Conservation (phyloP, 495 filamentous ascomycete species). For the Aspergillus ostianus region DNA sequence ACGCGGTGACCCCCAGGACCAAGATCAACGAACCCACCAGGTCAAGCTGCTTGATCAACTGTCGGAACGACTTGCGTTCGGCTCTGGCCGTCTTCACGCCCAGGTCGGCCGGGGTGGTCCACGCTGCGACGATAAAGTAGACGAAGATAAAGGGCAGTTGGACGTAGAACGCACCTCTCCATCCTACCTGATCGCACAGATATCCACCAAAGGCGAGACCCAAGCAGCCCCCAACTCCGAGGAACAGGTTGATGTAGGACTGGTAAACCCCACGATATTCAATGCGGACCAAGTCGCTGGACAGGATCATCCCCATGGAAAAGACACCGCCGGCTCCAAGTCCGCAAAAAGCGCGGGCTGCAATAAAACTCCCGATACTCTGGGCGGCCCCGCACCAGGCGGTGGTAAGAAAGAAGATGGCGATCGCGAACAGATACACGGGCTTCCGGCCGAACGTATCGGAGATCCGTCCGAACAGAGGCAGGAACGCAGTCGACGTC, state of each 20-base stretch:
- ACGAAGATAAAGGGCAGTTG: slow-evolving; percentile 65
- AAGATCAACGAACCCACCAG: slow-evolving; percentile 63
- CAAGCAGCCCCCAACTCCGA: slow-evolving; percentile 59
- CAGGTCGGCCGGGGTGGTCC: slow-evolving; percentile 59
- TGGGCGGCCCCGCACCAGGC: slow-evolving; percentile 70
- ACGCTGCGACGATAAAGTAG: slow-evolving; percentile 54
- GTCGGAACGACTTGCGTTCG: slow-evolving; percentile 46
- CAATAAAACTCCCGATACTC: slow-evolving; percentile 70
- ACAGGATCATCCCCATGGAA: slow-evolving; percentile 69
- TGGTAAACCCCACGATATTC: slow-evolving; percentile 74
- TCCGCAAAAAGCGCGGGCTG: slow-evolving; percentile 70
- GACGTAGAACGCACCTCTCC: slow-evolving; percentile 68
- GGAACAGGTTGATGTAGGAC: slow-evolving; percentile 70
- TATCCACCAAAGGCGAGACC: slow-evolving; percentile 72
- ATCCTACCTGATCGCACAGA: slow-evolving; percentile 71
- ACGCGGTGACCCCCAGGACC: slow-evolving; percentile 59
- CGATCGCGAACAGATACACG: slow-evolving; percentile 62
- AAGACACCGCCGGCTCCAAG: slow-evolving; percentile 73
- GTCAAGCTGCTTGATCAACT: slow-evolving; percentile 67
- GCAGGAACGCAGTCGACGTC: slow-evolving; percentile 73
- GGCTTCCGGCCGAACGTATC: slow-evolving; percentile 71
- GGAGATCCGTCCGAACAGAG: slow-evolving; percentile 68
- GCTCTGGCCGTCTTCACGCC: slow-evolving; percentile 51
- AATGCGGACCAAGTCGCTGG: slow-evolving; percentile 72
- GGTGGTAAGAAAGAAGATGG: slow-evolving; percentile 64